phyloP scores from a whole-genome alignment of 1,284 basidiomycete species.

The Irpex rosettiformis region DNA sequence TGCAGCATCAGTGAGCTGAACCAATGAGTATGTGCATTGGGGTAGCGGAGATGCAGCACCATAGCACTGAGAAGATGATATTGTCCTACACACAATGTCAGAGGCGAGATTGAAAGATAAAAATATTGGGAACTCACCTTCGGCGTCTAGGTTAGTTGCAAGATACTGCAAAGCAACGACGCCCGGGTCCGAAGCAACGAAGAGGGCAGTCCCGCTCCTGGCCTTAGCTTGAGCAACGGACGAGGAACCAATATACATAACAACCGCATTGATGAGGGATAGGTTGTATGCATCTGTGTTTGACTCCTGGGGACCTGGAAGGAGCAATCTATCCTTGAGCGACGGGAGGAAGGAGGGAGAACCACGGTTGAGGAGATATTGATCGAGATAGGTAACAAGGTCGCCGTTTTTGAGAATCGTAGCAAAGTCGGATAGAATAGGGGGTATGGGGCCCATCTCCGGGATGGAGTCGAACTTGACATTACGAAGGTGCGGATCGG shows the following conservation, averaged over 20 bases:
- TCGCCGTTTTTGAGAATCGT: slow-evolving; percentile 78
- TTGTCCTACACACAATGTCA: slow-evolving; percentile 56
- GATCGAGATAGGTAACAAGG: slow-evolving; percentile 76
- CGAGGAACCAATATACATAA: slow-evolving; percentile 92
- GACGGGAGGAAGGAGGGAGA: slow-evolving; percentile 71
- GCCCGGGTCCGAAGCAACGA: slow-evolving; percentile 78
- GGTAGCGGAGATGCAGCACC: slow-evolving; percentile 92
- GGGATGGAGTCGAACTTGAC: slow-evolving; percentile 70
- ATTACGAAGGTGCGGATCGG: slow-evolving; percentile 83
- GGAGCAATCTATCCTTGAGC: slow-evolving; percentile 74
- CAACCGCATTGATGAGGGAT: slow-evolving; percentile 86
- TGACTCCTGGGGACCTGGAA: slow-evolving; percentile 48
- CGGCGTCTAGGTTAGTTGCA: slow-evolving; percentile 81
- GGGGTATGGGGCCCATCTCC: slow-evolving; percentile 89
- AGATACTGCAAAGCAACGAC: slow-evolving; percentile 82
- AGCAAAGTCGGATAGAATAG: slow-evolving; percentile 88
- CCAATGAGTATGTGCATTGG: slow-evolving; percentile 96
- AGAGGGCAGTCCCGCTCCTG: slow-evolving; percentile 74
- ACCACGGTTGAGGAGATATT: slow-evolving; percentile 73
- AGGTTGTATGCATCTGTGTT: slow-evolving; percentile 78
- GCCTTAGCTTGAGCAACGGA: slow-evolving; percentile 85
- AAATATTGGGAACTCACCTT: slow-evolving; percentile 54
- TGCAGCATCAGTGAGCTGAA: slow-evolving; percentile 87
- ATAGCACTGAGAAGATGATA: slow-evolving; percentile 90
- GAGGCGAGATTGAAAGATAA: background rate